A percentile compares a stretch with the other conserved stretches of the same genome.
phyloP scores from a whole-genome alignment of 2,329 filamentous ascomycete species.

The Zasmidium cellare region DNA sequence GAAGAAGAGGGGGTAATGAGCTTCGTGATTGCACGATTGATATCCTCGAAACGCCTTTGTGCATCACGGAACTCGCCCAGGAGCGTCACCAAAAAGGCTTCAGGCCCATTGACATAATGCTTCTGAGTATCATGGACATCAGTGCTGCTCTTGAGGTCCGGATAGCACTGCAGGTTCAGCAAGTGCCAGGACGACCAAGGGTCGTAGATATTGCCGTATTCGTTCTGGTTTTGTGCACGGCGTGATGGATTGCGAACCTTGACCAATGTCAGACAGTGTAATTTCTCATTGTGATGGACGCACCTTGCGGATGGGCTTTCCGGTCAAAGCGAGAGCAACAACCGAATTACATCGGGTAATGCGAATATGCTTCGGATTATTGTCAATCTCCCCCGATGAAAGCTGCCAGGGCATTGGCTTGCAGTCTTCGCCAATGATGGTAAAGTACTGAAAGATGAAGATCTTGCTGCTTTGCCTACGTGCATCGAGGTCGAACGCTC shows the following conservation, averaged over 20 bases:
- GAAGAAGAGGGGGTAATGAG: constrained; percentile 60
- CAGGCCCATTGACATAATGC: constrained; percentile 60
- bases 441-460: constrained; percentile 67
- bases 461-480: constrained; percentile 59
- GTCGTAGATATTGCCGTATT: constrained; percentile 57
- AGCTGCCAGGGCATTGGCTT: constrained; percentile 62
- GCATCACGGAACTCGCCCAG: constrained; percentile 63
- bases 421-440: constrained; percentile 57
- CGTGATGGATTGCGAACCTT: constrained; percentile 48
- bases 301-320: constrained; percentile 52
- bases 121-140: constrained; percentile 58
- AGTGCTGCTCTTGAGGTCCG: constrained; percentile 59
- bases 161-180: constrained; percentile 59
- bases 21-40: constrained; percentile 58
- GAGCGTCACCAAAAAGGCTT: constrained; percentile 61
- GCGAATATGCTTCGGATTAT: constrained; percentile 52
- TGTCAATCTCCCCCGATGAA: constrained; percentile 46
- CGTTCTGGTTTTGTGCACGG: constrained; percentile 42
- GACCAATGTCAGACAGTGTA: neutral
- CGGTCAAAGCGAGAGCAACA: constrained; percentile 59
- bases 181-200: constrained; percentile 63
- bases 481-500: constrained; percentile 48
- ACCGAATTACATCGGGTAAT: constrained; percentile 61
- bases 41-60: constrained; percentile 57
- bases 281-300: neutral